Percentiles rank a stretch among this genome's conserved stretches.
Evolutionary conservation across 2,329 filamentous ascomycete genomes (phyloP).

Genomic region (Stemphylium lycopersici): DNA sequence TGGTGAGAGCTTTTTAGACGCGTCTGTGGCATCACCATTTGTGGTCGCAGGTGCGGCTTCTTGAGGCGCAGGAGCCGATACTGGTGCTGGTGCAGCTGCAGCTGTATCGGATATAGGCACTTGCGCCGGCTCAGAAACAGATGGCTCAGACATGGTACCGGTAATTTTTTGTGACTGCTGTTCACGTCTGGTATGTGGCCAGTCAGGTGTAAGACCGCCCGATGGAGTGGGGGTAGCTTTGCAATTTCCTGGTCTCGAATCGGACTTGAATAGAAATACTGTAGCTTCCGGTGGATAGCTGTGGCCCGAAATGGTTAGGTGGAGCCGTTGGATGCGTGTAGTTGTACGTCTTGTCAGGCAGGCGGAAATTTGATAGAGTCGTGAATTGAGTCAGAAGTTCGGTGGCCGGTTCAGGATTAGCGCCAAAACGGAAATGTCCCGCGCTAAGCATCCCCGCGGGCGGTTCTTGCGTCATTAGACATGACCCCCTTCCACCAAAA

Average conservation of each 20-base stretch:
- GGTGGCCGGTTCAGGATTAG: conserved; percentile 9
- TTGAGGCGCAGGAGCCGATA: conserved; percentile 16
- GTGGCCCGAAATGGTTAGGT: not conserved
- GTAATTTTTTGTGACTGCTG: not conserved
- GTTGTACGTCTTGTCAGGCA: conserved; percentile 9
- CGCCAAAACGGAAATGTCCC: conserved; percentile 16
- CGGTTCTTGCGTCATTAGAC: conserved; percentile 20
- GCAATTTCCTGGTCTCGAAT: not conserved
- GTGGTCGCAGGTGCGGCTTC: conserved; percentile 18
- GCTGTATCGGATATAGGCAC: conserved; percentile 13
- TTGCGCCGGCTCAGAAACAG: conserved; percentile 23
- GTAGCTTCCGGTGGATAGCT: not conserved
- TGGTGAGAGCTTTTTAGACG: conserved; percentile 65
- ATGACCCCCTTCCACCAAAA: not conserved
- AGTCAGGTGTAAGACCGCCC: conserved; percentile 5
- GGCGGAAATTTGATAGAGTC: conserved; percentile 23
- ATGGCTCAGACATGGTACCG: conserved; percentile 35
- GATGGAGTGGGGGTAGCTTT: conserved; percentile 17
- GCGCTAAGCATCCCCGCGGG: conserved; percentile 7
- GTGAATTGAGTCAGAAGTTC: conserved; percentile 28
- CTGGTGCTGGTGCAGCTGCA: conserved; percentile 12
- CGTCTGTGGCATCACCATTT: conserved; percentile 33
- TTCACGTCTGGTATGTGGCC: conserved; percentile 7
- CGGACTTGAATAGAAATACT: not conserved
- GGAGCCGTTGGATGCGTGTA: conserved; percentile 3